Conservation (phyloP, 768 basidiomycete genomes). For the Terana coerulea region DNA sequence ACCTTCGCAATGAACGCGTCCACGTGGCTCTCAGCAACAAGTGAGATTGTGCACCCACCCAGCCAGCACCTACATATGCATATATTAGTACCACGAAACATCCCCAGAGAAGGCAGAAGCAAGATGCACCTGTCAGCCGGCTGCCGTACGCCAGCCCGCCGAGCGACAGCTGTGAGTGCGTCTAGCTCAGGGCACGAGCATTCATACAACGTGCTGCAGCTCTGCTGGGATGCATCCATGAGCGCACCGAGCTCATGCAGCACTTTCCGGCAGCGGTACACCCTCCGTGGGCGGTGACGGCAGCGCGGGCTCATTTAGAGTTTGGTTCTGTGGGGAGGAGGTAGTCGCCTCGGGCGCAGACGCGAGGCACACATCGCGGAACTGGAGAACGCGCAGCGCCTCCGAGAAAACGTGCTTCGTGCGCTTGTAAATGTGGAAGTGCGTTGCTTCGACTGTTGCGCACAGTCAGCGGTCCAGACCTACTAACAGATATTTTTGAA, state of each 20-base stretch:
- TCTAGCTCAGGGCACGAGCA: slow-evolving; percentile 82
- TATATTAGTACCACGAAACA: not conserved
- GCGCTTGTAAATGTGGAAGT: slow-evolving; percentile 82
- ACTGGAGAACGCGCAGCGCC: slow-evolving; percentile 75
- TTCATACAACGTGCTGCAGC: slow-evolving; percentile 66
- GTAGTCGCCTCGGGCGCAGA: slow-evolving; percentile 21
- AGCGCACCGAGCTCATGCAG: slow-evolving; percentile 59
- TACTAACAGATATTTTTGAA: too few relatives aligned
- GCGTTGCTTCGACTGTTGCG: slow-evolving; percentile 73
- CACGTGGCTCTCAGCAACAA: slow-evolving; percentile 64
- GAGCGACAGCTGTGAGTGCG: slow-evolving; percentile 58
- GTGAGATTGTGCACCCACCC: slow-evolving; percentile 87
- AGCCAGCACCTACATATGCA: slow-evolving; percentile 76
- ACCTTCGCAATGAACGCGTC: slow-evolving; percentile 61
- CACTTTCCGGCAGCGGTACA: slow-evolving; percentile 24
- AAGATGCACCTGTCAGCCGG: slow-evolving; percentile 67
- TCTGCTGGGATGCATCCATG: slow-evolving; percentile 77
- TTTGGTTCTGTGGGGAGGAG: slow-evolving; percentile 8
- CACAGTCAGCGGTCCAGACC: too few relatives aligned
- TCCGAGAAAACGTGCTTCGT: slow-evolving; percentile 80
- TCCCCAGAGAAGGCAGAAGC: not conserved
- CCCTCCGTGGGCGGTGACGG: too few relatives aligned
- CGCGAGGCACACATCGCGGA: slow-evolving; percentile 63
- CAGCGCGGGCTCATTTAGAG: not conserved
- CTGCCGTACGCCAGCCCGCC: slow-evolving; percentile 74